phyloP scores from a whole-genome alignment of 805 yeast genomes.

The Cyberlindnera petersonii region DNA sequence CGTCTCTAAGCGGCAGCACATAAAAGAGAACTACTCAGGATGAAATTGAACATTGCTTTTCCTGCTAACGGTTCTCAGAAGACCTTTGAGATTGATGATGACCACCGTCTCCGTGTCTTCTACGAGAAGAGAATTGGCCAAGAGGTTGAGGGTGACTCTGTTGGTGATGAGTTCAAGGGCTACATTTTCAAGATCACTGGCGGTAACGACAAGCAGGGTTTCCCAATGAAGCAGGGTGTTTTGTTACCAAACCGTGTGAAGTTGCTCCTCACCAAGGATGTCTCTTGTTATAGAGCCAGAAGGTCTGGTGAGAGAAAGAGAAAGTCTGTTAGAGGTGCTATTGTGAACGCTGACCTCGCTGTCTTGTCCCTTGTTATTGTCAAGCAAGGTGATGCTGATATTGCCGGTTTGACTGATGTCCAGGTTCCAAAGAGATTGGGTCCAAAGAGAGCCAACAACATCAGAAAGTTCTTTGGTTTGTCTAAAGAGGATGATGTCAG shows the following conservation, averaged over 20 bases:
- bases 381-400: slow-evolving; percentile 96
- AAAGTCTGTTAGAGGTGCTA: slow-evolving; percentile 99
- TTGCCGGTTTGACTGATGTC: slow-evolving; percentile 92
- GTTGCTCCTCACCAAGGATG: slow-evolving; percentile 88
- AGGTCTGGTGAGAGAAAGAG: slow-evolving; percentile 99
- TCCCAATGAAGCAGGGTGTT: slow-evolving; percentile 99
- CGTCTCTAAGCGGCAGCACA: not conserved
- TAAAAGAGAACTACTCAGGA: slow-evolving; percentile 47
- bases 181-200: slow-evolving; percentile 98
- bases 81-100: slow-evolving; percentile 96
- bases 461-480: slow-evolving; percentile 99
- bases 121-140: slow-evolving; percentile 99
- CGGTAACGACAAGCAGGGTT: slow-evolving; percentile 99
- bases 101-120: slow-evolving; percentile 96
- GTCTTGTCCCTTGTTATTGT: slow-evolving; percentile 89
- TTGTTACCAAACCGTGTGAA: slow-evolving; percentile 99
- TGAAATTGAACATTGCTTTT: slow-evolving; percentile 95
- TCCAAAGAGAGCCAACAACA: slow-evolving; percentile 99
- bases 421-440: slow-evolving; percentile 99
- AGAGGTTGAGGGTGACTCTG: slow-evolving; percentile 98
- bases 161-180: slow-evolving; percentile 98
- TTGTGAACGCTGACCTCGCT: slow-evolving; percentile 95
- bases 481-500: slow-evolving; percentile 67
- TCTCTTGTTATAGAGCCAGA: slow-evolving; percentile 99
- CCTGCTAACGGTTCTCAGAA: slow-evolving; percentile 99